Conservation (phyloP, 179 eudicot species). For the Beta lomatogona region DNA sequence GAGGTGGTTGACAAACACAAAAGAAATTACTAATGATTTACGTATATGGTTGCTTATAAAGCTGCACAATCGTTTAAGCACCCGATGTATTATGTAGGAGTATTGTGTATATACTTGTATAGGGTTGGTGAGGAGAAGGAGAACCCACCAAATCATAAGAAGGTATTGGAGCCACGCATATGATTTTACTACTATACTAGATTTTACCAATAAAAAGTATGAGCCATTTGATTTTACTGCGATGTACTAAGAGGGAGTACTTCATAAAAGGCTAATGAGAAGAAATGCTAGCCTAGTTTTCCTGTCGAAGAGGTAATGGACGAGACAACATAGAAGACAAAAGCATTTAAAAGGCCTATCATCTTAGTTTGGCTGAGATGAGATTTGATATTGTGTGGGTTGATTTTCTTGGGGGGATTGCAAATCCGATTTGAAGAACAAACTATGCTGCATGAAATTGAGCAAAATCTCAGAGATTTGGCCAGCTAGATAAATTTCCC, state of each 20-base stretch:
- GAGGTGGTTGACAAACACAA: no score
- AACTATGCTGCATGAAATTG: conserved; percentile 10
- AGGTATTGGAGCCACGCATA: not conserved
- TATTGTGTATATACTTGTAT: no score
- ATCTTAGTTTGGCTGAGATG: not conserved
- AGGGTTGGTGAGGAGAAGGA: not conserved
- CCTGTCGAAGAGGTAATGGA: conserved; percentile 8
- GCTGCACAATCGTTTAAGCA: no score
- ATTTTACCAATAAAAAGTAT: not conserved
- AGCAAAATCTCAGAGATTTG: not conserved
- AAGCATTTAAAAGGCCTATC: not conserved
- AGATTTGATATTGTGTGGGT: conserved; percentile 10
- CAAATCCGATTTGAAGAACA: not conserved
- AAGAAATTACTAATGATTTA: no score
- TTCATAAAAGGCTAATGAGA: no score
- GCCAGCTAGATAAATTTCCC: not conserved
- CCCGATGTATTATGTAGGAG: no score
- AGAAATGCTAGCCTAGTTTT: conserved; percentile 4
- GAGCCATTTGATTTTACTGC: not conserved
- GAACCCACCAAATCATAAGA: not conserved
- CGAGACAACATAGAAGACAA: conserved; percentile 16
- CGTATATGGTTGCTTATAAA: no score
- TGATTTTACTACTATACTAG: not conserved
- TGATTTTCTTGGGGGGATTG: not conserved
- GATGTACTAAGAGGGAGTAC: no score